phyloP scores from a whole-genome alignment of 768 basidiomycete genomes.

The Boletellus sp. region DNA sequence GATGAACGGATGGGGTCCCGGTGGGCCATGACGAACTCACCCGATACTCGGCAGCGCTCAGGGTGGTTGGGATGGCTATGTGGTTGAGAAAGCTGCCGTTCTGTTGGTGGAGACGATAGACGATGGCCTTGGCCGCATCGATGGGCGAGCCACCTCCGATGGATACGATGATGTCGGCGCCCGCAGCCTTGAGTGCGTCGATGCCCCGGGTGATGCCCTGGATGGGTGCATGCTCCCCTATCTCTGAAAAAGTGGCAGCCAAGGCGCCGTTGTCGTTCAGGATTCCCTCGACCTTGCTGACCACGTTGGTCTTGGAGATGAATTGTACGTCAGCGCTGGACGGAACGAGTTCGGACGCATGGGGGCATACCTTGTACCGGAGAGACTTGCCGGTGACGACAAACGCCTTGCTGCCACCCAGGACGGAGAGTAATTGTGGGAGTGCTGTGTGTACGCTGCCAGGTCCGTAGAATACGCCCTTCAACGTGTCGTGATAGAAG shows the following conservation, averaged over 20 bases:
- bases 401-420: conserved; percentile 62
- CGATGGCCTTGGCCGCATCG: conserved; percentile 72
- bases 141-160: conserved; percentile 81
- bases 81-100: conserved; percentile 51
- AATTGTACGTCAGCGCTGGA: conserved; percentile 9
- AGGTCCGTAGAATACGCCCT: conserved; percentile 69
- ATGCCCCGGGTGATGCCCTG: conserved; percentile 59
- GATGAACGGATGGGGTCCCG: not conserved
- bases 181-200: conserved; percentile 48
- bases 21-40: conserved; percentile 33
- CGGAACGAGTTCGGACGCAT: not conserved
- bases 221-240: conserved; percentile 70
- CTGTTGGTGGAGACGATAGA: conserved; percentile 59
- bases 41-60: conserved; percentile 75
- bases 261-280: conserved; percentile 56
- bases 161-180: conserved; percentile 66
- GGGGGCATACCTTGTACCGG: conserved; percentile 47
- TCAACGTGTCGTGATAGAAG: conserved; percentile 63
- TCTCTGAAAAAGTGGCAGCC: conserved; percentile 66
- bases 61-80: conserved; percentile 79
- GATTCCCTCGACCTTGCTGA: conserved; percentile 34
- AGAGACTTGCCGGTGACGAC: conserved; percentile 72
- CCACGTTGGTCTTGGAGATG: conserved; percentile 23
- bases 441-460: conserved; percentile 60
- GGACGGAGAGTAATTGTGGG: conserved; percentile 51